A percentile compares a stretch with the other conserved stretches of the same genome.
Evolutionary conservation across 768 basidiomycete species (phyloP).

Genomic region (Pleurotus tuoliensis): DNA sequence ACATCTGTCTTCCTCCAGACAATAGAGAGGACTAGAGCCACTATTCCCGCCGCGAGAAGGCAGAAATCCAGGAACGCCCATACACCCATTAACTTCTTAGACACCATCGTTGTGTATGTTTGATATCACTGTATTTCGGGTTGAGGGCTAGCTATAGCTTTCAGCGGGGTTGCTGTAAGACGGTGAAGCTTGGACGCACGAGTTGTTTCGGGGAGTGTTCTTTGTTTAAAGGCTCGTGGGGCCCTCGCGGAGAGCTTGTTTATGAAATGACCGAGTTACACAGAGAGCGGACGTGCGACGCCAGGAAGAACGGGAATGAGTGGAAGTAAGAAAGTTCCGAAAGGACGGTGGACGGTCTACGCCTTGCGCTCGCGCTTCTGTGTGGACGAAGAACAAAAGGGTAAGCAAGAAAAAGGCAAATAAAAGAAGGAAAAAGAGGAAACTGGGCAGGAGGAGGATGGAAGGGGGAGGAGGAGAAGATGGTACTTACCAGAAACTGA

Average conservation of each 20-base stretch:
- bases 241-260: slow-evolving; percentile 51
- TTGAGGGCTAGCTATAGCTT: background rate
- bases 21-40: slow-evolving; percentile 65
- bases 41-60: slow-evolving; percentile 65
- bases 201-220: slow-evolving; percentile 15
- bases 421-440: slow-evolving; percentile 26
- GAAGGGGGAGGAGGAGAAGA: slow-evolving; percentile 12
- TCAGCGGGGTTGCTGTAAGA: too few relatives aligned
- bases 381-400: slow-evolving; percentile 17
- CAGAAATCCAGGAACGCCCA: slow-evolving; percentile 72
- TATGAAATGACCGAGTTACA: slow-evolving; percentile 26
- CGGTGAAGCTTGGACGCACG: background rate
- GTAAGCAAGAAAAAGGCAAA: slow-evolving; percentile 20
- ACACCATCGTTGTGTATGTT: slow-evolving; percentile 54
- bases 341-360: slow-evolving; percentile 57
- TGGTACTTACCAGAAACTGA: slow-evolving; percentile 6
- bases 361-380: slow-evolving; percentile 52
- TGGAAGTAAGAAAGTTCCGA: slow-evolving; percentile 33
- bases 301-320: slow-evolving; percentile 25
- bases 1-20: slow-evolving; percentile 66
- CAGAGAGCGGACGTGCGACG: slow-evolving; percentile 39
- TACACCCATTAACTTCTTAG: slow-evolving; percentile 61
- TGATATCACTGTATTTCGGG: slow-evolving; percentile 7
- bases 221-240: slow-evolving; percentile 9
- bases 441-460: slow-evolving; percentile 19